Evolutionary conservation across 225 moss, liverwort and hornwort species (phyloP), one percentile per base, ranked within the genome.

Genomic region (Marchantia polymorpha): DNA sequence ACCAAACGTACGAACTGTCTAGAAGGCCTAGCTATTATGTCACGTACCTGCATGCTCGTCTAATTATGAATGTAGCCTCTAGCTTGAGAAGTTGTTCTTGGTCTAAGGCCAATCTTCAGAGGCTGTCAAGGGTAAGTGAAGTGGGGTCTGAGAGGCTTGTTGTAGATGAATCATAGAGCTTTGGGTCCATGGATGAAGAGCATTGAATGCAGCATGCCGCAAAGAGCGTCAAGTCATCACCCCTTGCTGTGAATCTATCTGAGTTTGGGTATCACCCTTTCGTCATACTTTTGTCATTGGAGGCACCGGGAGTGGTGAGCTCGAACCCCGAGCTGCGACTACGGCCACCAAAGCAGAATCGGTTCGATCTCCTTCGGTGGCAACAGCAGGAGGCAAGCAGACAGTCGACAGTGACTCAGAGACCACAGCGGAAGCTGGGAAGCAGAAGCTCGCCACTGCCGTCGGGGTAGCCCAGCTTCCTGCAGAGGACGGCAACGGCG

Each of bases 261-360:
- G 72, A 72, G 72, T 12, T 52, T 72, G 52, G 51, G 51, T 51
- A 72, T 72, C 52, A 72, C 72, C 22, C 72, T 10, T 31, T 69
- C 27, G 19, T 64, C 47, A 48, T 14, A 26, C 65, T 39, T 39
- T 72, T 72, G 72, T 50, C 10, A 7, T 12, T 72, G 72, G 72
- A 72, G 72, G 72, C 72, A 72, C n/a, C 52, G n/a, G 72, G 72
- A 51, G 72, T 49, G 12, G 0, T 10, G 67, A 67, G 1, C 19
- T 20, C 20, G 64, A 10, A n/a, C 3, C 64, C 10, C 64, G 23
- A 23, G 64, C 19, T 64, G 64, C 64, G 64, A 20, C 64, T 23
- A 19, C 70, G 30, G 20, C 70, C 7, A 17, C 70, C n/a, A n/a
- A n/a, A 70, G 13, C 70, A 72, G 12, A 51, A 51, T 52, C 20